Conservation (phyloP, 495 filamentous ascomycete genomes). For the Trichoderma erinaceum region DNA sequence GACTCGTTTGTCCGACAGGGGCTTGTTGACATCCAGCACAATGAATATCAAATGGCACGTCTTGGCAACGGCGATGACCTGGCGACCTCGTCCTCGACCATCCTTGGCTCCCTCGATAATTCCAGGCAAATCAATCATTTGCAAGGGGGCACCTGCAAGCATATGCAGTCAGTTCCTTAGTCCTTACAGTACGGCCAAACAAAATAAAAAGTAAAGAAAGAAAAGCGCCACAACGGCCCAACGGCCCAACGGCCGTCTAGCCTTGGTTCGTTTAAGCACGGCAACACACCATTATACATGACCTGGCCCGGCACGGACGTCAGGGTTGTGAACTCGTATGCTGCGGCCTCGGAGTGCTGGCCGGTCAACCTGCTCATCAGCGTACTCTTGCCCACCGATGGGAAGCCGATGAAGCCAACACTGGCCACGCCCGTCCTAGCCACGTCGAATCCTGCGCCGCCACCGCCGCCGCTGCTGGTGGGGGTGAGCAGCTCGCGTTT, state of each 20-base stretch:
- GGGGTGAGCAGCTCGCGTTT: slow-evolving; percentile 94
- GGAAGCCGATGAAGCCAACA: slow-evolving; percentile 83
- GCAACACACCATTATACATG: slow-evolving; percentile 70
- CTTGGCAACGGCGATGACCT: slow-evolving; percentile 98
- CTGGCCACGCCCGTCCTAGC: slow-evolving; percentile 95
- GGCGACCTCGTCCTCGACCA: slow-evolving; percentile 93
- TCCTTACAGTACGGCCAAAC: not conserved
- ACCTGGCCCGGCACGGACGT: slow-evolving; percentile 97
- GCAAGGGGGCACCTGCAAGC: slow-evolving; percentile 72
- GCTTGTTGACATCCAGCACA: slow-evolving; percentile 97
- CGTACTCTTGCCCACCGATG: slow-evolving; percentile 96
- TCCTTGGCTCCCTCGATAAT: slow-evolving; percentile 99
- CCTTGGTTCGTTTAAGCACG: not conserved
- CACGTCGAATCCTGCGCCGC: slow-evolving; percentile 92
- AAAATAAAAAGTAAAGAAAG: not conserved
- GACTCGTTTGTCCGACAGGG: slow-evolving; percentile 89
- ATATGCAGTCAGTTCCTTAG: not conserved
- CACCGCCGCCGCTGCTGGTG: slow-evolving; percentile 71
- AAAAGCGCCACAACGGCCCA: not conserved
- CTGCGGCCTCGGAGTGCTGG: slow-evolving; percentile 93
- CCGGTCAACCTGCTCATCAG: slow-evolving; percentile 92
- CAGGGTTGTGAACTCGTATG: slow-evolving; percentile 97
- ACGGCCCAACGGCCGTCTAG: no score
- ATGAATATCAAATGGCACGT: slow-evolving; percentile 99
- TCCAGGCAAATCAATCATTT: slow-evolving; percentile 97